These are phyloP conservation scores for Achaetomiella virescens DNA, from an alignment of 495 filamentous ascomycete species.

Conservation along the genomic window DNA sequence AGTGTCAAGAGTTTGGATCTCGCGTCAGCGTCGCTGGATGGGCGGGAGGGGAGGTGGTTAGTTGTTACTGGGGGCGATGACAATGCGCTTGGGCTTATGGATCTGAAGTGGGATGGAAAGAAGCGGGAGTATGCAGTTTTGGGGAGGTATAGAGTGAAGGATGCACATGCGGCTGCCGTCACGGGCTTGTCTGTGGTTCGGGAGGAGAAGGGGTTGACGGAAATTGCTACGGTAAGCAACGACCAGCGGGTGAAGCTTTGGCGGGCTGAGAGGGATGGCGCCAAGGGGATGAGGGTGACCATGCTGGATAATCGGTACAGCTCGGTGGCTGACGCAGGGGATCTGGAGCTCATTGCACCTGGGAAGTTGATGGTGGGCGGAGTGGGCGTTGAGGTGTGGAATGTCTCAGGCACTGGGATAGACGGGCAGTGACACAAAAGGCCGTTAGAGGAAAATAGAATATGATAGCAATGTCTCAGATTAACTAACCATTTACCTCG, in stretches of 20 bases:
- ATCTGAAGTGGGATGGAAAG: constrained; percentile 26
- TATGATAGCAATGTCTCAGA: background rate
- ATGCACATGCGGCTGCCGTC: constrained; percentile 76
- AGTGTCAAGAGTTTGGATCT: constrained; percentile 58
- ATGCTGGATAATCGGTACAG: constrained; percentile 51
- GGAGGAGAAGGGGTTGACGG: constrained; percentile 7
- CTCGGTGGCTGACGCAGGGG: constrained; percentile 55
- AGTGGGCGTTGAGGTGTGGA: constrained; percentile 27
- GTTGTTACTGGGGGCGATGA: constrained; percentile 80
- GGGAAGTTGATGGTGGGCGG: constrained; percentile 25
- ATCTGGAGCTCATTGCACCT: constrained; percentile 19
- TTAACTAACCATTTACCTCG: too few relatives aligned
- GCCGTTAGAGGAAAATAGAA: background rate
- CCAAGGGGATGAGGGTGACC: constrained; percentile 31
- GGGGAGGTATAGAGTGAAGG: constrained; percentile 52
- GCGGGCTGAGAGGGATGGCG: constrained; percentile 32
- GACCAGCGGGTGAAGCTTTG: constrained; percentile 80
- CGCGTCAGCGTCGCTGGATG: constrained; percentile 18
- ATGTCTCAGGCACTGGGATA: background rate
- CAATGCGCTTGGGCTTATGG: constrained; percentile 61
- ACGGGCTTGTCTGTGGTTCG: constrained; percentile 53
- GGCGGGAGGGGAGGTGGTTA: constrained; percentile 30
- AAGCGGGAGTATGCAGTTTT: constrained; percentile 15
- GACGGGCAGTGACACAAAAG: background rate
- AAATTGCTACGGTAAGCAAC: constrained; percentile 59